Evolutionary conservation across 2,329 filamentous ascomycete species (phyloP), one percentile per base, ranked within the genome.

Genomic region (Trichoderma aggressivum): DNA sequence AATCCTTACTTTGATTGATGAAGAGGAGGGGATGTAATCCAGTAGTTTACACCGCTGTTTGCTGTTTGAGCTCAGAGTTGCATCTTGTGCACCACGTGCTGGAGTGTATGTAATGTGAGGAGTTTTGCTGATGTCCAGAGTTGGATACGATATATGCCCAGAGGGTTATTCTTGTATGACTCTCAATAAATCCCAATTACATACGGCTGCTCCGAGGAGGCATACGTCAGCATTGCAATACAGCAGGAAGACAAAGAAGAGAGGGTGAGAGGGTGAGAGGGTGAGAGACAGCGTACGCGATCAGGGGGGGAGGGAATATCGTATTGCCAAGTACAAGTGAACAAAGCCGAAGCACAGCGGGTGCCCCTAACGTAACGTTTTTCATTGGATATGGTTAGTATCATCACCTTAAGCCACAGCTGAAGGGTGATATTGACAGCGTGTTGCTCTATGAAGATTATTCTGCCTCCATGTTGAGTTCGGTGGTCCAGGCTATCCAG

Each of bases 11-110:
- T 34, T 14, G 36, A 28, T 53, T n/a, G 66, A 16, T 47, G 39
- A 36, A 53, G 58, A 50, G 26, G 30, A 50, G 55, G 56, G 34
- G 39, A 5, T n/a, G 47, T 28, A 28, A 7, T n/a, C 47, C 16
- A n/a, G 39, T 10, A 16, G 21, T n/a, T 68, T 28, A 69, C 56
- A 69, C 66, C 66, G 66, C 66, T 53, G 16, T 61, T 61, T 24
- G 30, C 66, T 60, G 16, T 61, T 61, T 24, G 30, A 47, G 7
- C 58, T 36, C 16, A 5, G n/a, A 26, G 14, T 50, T 36, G 30
- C 21, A 26, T 28, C 18, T 53, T 10, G 2, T 11, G 30, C 47
- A 30, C 56, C 56, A 36, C 28, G n/a, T 39, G 39, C 7, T 18
- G 3, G n/a, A 12, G 10, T 21, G 30, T 59, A 14, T 59, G 56